Percentiles rank a stretch among this genome's conserved stretches.
phyloP scores from a whole-genome alignment of 75 land plant species.

The Pinus taeda region DNA sequence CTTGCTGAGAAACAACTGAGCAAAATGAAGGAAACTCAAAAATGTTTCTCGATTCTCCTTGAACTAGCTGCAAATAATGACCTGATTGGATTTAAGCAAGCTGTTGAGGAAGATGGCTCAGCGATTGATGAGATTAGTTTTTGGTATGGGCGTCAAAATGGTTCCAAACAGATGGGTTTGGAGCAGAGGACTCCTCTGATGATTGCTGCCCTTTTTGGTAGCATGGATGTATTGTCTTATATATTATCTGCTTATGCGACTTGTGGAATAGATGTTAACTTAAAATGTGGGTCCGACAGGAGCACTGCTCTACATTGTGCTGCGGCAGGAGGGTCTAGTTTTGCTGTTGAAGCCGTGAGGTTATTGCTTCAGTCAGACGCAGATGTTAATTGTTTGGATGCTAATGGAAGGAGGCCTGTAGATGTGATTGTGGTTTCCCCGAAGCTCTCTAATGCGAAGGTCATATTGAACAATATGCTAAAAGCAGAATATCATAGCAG shows the following conservation, averaged over 20 bases:
- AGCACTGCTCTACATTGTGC: constrained; percentile 77
- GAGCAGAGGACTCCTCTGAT: constrained; percentile 15
- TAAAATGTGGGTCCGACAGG: constrained; percentile 38
- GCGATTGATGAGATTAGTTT: constrained; percentile 1
- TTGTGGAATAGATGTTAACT: constrained; percentile 34
- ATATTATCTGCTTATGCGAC: background rate
- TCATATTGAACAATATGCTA: constrained; percentile 35
- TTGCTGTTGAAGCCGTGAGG: constrained; percentile 35
- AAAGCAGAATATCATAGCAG: background rate
- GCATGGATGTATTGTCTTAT: constrained; percentile 11
- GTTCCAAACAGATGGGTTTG: constrained; percentile 11
- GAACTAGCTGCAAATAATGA: constrained; percentile 31
- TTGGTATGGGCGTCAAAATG: constrained; percentile 17
- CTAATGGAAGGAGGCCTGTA: constrained; percentile 40
- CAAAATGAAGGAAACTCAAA: background rate
- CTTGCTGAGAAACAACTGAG: background rate
- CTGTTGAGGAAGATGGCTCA: constrained; percentile 14
- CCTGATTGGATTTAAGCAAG: constrained; percentile 22
- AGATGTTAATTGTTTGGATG: constrained; percentile 42
- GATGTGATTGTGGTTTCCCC: constrained; percentile 44
- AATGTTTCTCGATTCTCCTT: constrained; percentile 11
- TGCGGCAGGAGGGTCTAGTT: constrained; percentile 32
- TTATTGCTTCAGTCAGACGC: constrained; percentile 51
- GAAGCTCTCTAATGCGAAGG: constrained; percentile 18
- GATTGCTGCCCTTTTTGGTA: constrained; percentile 17